These are phyloP conservation scores for Proliferodiscus dingleyae DNA, from an alignment of 2,329 filamentous ascomycete species.

Conservation along the genomic window DNA sequence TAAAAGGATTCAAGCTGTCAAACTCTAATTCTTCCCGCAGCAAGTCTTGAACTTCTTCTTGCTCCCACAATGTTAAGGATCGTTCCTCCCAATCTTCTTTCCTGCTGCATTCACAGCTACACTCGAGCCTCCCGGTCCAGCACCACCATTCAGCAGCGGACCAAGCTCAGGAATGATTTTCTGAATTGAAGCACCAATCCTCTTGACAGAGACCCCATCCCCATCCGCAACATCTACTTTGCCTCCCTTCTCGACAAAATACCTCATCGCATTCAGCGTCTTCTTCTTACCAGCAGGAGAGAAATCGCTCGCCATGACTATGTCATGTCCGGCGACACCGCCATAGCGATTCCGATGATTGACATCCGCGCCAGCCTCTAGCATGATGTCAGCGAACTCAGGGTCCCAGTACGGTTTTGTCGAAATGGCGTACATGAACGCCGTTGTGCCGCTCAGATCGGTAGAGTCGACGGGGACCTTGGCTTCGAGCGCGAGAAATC, in stretches of 20 bases:
- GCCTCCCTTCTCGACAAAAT: constrained; percentile 5
- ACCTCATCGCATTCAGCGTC: constrained; percentile 4
- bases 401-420: constrained; percentile 10
- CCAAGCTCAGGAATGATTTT: constrained; percentile 2
- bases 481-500: constrained; percentile 5
- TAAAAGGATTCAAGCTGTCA: no score
- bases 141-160: background rate
- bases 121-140: background rate
- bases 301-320: constrained; percentile 10
- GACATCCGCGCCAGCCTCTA: constrained; percentile 3
- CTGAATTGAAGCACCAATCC: background rate
- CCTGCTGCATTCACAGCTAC: background rate
- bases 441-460: constrained; percentile 7
- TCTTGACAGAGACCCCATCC: constrained; percentile 1
- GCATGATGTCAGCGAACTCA: constrained; percentile 9
- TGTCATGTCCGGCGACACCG: constrained; percentile 9
- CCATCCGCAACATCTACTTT: constrained; percentile 7
- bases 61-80: constrained; percentile 7
- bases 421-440: constrained; percentile 7
- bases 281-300: constrained; percentile 5
- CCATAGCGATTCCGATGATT: constrained; percentile 11
- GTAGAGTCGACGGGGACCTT: constrained; percentile 8
- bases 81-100: constrained; percentile 7
- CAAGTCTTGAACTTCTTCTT: constrained; percentile 11
- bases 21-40: constrained; percentile 8